Evolutionary conservation across 352 stramenopile species (phyloP).

Genomic region (Halophytophthora batemanensis): DNA sequence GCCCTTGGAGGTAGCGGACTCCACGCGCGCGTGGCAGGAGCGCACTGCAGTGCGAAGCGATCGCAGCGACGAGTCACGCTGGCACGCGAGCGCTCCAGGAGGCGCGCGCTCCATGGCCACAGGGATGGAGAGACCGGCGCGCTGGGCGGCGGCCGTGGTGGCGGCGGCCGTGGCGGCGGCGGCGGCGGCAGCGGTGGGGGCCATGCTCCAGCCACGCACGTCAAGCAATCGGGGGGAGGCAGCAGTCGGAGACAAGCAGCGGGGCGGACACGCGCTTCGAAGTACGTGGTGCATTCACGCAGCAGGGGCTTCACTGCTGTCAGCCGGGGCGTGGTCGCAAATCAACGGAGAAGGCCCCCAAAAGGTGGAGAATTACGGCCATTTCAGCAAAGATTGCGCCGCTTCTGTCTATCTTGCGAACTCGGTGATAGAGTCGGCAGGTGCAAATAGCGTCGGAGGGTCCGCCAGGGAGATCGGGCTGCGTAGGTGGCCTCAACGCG

Average conservation of each 20-base stretch:
- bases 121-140: not conserved
- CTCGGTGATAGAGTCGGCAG: no score
- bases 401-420: no score
- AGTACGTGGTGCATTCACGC: not conserved
- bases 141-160: conserved; percentile 5
- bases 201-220: conserved; percentile 4
- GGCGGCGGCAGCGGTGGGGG: conserved; percentile 18
- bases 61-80: conserved; percentile 62
- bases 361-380: no score
- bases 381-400: no score
- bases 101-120: conserved; percentile 18
- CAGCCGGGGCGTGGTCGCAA: no score
- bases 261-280: not conserved
- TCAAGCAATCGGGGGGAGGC: no score
- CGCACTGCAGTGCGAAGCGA: conserved; percentile 47
- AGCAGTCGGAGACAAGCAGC: no score
- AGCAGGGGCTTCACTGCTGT: not conserved
- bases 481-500: no score
- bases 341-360: no score
- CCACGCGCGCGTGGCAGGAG: conserved; percentile 25
- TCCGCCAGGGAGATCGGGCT: no score
- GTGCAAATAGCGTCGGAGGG: no score
- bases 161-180: conserved; percentile 14
- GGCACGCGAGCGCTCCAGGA: conserved; percentile 54
- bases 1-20: conserved; percentile 29